Conservation (phyloP, 1,284 basidiomycete species). For the Apiotrichum laibachii region DNA sequence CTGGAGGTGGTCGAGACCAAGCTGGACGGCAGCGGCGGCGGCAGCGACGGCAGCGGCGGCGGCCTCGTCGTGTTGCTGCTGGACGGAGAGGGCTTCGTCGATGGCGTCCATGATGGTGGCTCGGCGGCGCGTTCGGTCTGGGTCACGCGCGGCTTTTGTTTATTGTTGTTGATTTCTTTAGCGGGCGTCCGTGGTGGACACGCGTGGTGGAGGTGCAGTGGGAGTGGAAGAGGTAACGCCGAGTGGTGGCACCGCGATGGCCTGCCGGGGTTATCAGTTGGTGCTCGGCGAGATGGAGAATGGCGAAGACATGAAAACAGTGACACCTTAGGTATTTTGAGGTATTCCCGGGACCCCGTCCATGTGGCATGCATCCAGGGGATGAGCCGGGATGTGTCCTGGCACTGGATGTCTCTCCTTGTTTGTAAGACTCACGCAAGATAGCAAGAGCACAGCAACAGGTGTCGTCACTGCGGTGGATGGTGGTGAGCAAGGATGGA, state of each 20-base stretch:
- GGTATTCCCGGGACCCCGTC: not conserved
- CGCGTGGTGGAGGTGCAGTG: conserved; percentile 23
- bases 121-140: conserved; percentile 19
- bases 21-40: conserved; percentile 33
- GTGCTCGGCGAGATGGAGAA: not conserved
- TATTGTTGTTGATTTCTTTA: conserved; percentile 5
- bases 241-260: not conserved
- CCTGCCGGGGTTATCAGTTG: not conserved
- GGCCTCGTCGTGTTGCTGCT: conserved; percentile 38
- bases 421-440: not conserved
- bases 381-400: not conserved
- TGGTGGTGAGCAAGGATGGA: not conserved
- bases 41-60: conserved; percentile 43
- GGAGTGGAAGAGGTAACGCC: conserved; percentile 20
- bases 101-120: conserved; percentile 20
- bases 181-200: conserved; percentile 17
- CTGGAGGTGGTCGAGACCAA: conserved; percentile 29
- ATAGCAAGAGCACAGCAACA: not conserved
- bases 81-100: conserved; percentile 27
- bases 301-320: not conserved
- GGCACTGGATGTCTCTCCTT: not conserved
- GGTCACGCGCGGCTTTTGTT: conserved; percentile 7
- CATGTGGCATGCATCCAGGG: not conserved
- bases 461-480: no score
- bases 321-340: not conserved